Conservation (phyloP, 306 rosid genomes). For the Fragaria ananassa region DNA sequence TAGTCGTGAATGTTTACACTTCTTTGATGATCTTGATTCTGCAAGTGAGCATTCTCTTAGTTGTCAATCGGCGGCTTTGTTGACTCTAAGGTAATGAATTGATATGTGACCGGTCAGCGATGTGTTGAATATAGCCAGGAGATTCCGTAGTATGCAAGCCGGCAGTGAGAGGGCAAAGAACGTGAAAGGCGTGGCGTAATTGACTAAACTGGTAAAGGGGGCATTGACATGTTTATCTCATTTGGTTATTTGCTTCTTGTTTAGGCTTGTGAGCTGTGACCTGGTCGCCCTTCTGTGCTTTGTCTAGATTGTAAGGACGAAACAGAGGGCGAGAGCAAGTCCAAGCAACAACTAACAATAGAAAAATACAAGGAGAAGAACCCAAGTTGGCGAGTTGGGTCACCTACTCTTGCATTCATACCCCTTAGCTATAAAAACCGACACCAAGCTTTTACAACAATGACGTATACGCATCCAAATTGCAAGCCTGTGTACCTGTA, state of each 20-base stretch:
- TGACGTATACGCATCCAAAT: no score
- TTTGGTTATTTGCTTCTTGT: neutral
- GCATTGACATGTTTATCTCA: neutral
- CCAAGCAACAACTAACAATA: neutral
- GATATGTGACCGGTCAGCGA: neutral
- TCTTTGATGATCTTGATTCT: no score
- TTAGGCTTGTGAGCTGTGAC: neutral
- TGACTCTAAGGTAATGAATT: neutral
- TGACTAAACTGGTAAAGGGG: neutral
- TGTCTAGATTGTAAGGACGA: neutral
- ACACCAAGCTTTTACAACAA: neutral
- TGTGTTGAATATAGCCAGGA: no score
- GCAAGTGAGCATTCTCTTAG: no score
- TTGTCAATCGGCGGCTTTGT: neutral
- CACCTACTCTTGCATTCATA: neutral
- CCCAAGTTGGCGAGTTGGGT: slow-evolving; percentile 6
- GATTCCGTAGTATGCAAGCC: no score
- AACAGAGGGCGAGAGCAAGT: neutral
- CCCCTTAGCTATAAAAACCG: neutral
- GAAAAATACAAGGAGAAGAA: neutral
- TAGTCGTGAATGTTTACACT: no score
- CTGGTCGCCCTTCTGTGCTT: neutral
- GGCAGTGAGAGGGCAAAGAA: neutral
- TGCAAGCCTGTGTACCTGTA: no score
- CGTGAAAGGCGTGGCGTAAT: neutral